phyloP scores from a whole-genome alignment of 805 yeast genomes.

The Wickerhamiella kazuoi region DNA sequence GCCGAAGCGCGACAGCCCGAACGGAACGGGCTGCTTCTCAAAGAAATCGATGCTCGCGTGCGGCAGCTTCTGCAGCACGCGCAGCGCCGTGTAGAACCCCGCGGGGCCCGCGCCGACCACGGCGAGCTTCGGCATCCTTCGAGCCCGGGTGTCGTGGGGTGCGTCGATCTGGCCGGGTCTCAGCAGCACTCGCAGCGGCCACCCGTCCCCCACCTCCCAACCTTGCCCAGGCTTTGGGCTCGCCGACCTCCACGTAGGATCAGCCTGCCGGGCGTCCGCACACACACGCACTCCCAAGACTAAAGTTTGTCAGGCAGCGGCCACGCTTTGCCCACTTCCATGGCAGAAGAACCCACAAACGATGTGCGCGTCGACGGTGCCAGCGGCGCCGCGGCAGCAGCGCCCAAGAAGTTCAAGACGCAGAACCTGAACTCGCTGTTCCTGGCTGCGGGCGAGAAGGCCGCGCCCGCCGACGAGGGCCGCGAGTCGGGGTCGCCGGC shows the following conservation, averaged over 20 bases:
- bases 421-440: conserved; percentile 22
- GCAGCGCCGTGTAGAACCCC: conserved; percentile 77
- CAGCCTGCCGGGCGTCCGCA: too few relatives aligned
- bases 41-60: conserved; percentile 47
- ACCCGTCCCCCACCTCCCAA: too few relatives aligned
- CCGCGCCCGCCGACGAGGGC: not conserved
- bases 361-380: not conserved
- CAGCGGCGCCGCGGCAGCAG: not conserved
- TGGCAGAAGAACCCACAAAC: not conserved
- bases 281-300: not conserved
- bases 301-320: not conserved
- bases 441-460: conserved; percentile 2
- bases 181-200: too few relatives aligned
- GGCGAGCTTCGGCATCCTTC: too few relatives aligned
- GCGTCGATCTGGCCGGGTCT: too few relatives aligned
- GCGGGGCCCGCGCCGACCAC: conserved; percentile 94
- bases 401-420: conserved; percentile 18
- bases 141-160: too few relatives aligned
- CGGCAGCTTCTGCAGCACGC: conserved; percentile 36
- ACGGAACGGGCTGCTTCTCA: conserved; percentile 78
- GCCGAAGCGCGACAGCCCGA: conserved; percentile 79
- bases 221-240: not conserved
- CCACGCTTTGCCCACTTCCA: not conserved
- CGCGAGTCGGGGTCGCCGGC: conserved; percentile 5
- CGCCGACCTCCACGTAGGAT: too few relatives aligned